Percentiles rank a stretch among this genome's conserved stretches.
phyloP scores from a whole-genome alignment of 78 protist species.

The Polysphondylium violaceum region DNA sequence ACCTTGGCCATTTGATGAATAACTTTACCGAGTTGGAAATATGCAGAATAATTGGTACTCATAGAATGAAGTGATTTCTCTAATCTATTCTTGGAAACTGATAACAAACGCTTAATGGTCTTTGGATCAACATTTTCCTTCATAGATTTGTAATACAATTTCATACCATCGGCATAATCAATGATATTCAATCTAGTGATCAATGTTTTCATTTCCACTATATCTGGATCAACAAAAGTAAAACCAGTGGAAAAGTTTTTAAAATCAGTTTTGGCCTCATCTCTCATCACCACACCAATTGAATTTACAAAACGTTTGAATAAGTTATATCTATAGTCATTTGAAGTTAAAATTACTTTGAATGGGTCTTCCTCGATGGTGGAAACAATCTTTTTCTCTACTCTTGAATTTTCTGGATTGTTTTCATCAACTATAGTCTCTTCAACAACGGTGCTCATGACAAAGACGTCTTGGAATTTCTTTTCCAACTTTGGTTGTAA shows the following conservation, averaged over 20 bases:
- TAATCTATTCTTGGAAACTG: slow-evolving; percentile 21
- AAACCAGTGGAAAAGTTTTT: background rate
- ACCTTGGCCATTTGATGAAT: slow-evolving; percentile 23
- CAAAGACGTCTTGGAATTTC: slow-evolving; percentile 25
- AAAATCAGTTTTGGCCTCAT: background rate
- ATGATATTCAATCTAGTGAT: slow-evolving; percentile 64
- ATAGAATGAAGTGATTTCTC: slow-evolving; percentile 47
- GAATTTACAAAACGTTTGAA: slow-evolving; percentile 2
- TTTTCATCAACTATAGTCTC: background rate
- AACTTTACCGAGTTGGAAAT: slow-evolving; percentile 75
- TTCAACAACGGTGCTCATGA: background rate
- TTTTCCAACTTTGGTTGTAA: slow-evolving; percentile 41
- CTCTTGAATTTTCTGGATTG: background rate
- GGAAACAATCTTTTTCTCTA: background rate
- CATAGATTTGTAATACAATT: slow-evolving; percentile 51
- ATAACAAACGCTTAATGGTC: slow-evolving; percentile 7
- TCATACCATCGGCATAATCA: slow-evolving; percentile 78
- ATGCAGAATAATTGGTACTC: slow-evolving; percentile 60
- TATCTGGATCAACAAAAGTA: slow-evolving; percentile 74
- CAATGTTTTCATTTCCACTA: slow-evolving; percentile 21
- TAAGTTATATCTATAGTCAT: background rate
- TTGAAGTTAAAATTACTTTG: background rate
- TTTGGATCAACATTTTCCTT: background rate
- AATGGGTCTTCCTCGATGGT: background rate
- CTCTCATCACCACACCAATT: slow-evolving; percentile 30